A percentile compares a stretch with the other conserved stretches of the same genome.
phyloP scores from a whole-genome alignment of 2,329 filamentous ascomycete species.

The Trichoderma sp. region DNA sequence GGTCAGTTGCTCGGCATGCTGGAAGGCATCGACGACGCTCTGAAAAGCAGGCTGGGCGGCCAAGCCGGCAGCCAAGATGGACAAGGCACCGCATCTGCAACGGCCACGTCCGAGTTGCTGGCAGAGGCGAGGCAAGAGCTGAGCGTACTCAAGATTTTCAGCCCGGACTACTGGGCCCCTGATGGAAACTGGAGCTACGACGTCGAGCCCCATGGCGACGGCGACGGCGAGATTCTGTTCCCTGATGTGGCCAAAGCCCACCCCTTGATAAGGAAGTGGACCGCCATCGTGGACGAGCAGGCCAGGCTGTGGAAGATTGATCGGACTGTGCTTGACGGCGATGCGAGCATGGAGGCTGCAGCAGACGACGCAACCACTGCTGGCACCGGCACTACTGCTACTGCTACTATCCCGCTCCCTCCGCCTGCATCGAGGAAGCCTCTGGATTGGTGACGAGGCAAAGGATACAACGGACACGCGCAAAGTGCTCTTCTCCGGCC shows the following conservation, averaged over 20 bases:
- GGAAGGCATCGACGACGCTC: conserved; percentile 65
- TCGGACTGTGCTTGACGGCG: conserved; percentile 33
- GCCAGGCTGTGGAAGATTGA: conserved; percentile 40
- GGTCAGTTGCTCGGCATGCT: conserved; percentile 77
- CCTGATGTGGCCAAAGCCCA: conserved; percentile 66
- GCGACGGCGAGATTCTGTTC: conserved; percentile 51
- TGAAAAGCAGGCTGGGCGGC: conserved; percentile 35
- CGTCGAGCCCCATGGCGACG: conserved; percentile 41
- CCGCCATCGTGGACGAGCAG: conserved; percentile 38
- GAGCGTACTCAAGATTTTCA: conserved; percentile 63
- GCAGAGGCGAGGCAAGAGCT: conserved; percentile 60
- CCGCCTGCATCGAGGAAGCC: conserved; percentile 37
- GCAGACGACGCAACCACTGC: conserved; percentile 7
- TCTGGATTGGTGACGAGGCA: conserved; percentile 42
- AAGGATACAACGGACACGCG: not conserved
- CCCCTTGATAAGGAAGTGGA: conserved; percentile 68
- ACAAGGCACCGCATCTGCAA: conserved; percentile 26
- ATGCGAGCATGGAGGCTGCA: conserved; percentile 28
- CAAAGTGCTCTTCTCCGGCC: not conserved
- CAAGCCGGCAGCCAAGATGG: conserved; percentile 27
- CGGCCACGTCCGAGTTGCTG: conserved; percentile 40
- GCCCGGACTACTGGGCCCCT: conserved; percentile 63
- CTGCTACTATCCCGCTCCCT: not conserved
- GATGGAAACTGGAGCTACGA: conserved; percentile 73
- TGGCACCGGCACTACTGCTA: conserved; percentile 24